Evolutionary conservation across 176 grass and related monocot genomes (phyloP).

Genomic region (Chrysopogon serrulatus): DNA sequence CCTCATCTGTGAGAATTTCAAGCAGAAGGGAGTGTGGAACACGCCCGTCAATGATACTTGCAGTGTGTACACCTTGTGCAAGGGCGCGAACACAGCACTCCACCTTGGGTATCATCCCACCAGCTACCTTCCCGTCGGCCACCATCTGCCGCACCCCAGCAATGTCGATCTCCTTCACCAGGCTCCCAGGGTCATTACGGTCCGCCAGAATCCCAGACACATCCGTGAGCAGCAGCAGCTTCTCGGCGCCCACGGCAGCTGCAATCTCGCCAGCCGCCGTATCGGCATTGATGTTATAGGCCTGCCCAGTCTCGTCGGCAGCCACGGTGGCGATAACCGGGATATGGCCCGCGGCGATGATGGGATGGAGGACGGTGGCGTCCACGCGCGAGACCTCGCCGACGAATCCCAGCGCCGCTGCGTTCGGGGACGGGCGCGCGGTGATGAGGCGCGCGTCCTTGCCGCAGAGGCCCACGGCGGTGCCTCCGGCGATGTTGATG

Average conservation of each 20-base stretch:
- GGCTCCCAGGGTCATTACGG: constrained; percentile 52
- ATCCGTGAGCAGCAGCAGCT: constrained; percentile 62
- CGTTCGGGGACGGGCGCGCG: constrained; percentile 49
- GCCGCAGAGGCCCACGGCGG: constrained; percentile 52
- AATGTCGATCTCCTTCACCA: constrained; percentile 68
- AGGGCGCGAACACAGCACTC: constrained; percentile 59
- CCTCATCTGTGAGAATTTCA: constrained; percentile 72
- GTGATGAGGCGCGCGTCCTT: constrained; percentile 75
- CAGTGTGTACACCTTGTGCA: constrained; percentile 62
- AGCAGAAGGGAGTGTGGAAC: constrained; percentile 59
- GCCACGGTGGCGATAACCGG: constrained; percentile 79
- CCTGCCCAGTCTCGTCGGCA: constrained; percentile 50
- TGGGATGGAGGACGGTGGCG: constrained; percentile 41
- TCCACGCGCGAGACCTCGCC: constrained; percentile 58
- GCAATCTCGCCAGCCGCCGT: constrained; percentile 64
- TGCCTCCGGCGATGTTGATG: constrained; percentile 46
- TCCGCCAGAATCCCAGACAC: constrained; percentile 59
- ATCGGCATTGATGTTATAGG: constrained; percentile 71
- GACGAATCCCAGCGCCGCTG: constrained; percentile 40
- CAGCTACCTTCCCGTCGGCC: constrained; percentile 53
- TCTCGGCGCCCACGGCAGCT: constrained; percentile 49
- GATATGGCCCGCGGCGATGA: constrained; percentile 46
- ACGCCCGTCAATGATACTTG: constrained; percentile 69
- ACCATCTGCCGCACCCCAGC: constrained; percentile 53
- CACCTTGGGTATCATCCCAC: constrained; percentile 83